phyloP scores from a whole-genome alignment of 768 basidiomycete genomes.

The Basidioascus undulatus region DNA sequence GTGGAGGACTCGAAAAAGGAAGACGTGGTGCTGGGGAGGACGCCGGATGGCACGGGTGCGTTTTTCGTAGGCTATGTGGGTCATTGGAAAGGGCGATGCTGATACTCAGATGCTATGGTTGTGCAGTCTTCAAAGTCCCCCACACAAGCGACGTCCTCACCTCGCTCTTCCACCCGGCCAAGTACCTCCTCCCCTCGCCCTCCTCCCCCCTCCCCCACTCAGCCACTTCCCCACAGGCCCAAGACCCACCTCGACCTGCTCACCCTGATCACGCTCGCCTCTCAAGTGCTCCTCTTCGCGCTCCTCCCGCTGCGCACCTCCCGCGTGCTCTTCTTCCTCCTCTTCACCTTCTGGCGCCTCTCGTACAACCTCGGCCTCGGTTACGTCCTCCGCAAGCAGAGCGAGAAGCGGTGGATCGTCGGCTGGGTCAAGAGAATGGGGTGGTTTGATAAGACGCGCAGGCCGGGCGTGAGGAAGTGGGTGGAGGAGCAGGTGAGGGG shows the following conservation, averaged over 20 bases:
- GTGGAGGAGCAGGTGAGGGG: conserved; percentile 60
- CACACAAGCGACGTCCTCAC: conserved; percentile 79
- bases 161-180: conserved; percentile 61
- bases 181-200: conserved; percentile 27
- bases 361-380: conserved; percentile 85
- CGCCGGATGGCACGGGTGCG: conserved; percentile 16
- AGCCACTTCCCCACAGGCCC: conserved; percentile 13
- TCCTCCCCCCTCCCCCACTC: conserved; percentile 12
- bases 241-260: conserved; percentile 48
- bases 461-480: conserved; percentile 47
- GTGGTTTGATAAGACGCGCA: conserved; percentile 58
- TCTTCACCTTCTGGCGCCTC: conserved; percentile 79
- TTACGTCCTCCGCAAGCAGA: conserved; percentile 82
- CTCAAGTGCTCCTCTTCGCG: conserved; percentile 51
- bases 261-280: conserved; percentile 50
- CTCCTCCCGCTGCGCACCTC: conserved; percentile 32
- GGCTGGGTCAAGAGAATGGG: conserved; percentile 47
- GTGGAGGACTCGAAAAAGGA: conserved; percentile 13
- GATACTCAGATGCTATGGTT: neutral
- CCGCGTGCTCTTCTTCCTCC: conserved; percentile 52
- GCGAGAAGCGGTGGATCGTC: conserved; percentile 86
- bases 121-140: conserved; percentile 67
- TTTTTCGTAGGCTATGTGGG: conserved; percentile 1
- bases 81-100: neutral
- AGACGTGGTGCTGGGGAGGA: conserved; percentile 73